phyloP scores from a whole-genome alignment of 768 basidiomycete species.

The Phylloporus rhodoxanthus region DNA sequence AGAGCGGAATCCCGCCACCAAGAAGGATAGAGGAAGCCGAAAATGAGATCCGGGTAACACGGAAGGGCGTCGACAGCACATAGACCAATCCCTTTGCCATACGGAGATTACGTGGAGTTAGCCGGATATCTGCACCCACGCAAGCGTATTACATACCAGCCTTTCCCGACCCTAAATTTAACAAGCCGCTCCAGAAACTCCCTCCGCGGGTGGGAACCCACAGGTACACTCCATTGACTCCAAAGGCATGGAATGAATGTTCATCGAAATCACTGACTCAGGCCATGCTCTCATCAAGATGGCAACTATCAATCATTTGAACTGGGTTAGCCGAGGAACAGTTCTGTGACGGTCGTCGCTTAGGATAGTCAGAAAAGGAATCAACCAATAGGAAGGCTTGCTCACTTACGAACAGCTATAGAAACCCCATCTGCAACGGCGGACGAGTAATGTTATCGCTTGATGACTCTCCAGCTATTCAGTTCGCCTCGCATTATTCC shows the following conservation, averaged over 20 bases:
- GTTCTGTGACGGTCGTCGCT: too few species aligned
- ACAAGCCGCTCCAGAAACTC: slow-evolving; percentile 37
- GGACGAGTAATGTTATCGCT: too few species aligned
- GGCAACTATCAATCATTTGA: too few species aligned
- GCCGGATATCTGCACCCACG: neutral
- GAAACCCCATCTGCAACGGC: too few species aligned
- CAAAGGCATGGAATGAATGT: slow-evolving; percentile 58
- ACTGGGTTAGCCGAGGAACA: too few species aligned
- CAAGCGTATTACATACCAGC: slow-evolving; percentile 16
- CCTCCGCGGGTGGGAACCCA: slow-evolving; percentile 47
- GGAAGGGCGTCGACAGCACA: slow-evolving; percentile 34
- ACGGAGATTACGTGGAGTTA: neutral
- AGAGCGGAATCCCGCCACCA: slow-evolving; percentile 23
- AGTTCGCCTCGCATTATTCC: too few species aligned
- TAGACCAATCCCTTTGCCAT: slow-evolving; percentile 60
- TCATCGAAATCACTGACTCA: too few species aligned
- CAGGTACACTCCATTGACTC: slow-evolving; percentile 33
- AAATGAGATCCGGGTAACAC: slow-evolving; percentile 36
- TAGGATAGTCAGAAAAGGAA: too few species aligned
- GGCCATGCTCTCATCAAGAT: too few species aligned
- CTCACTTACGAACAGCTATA: too few species aligned
- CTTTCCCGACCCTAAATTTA: slow-evolving; percentile 24
- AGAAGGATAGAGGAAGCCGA: slow-evolving; percentile 9
- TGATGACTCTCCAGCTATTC: too few species aligned
- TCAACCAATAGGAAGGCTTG: too few species aligned